Evolutionary conservation across 495 filamentous ascomycete species (phyloP), one percentile per base, ranked within the genome.

Genomic region (Arthonia radiata): DNA sequence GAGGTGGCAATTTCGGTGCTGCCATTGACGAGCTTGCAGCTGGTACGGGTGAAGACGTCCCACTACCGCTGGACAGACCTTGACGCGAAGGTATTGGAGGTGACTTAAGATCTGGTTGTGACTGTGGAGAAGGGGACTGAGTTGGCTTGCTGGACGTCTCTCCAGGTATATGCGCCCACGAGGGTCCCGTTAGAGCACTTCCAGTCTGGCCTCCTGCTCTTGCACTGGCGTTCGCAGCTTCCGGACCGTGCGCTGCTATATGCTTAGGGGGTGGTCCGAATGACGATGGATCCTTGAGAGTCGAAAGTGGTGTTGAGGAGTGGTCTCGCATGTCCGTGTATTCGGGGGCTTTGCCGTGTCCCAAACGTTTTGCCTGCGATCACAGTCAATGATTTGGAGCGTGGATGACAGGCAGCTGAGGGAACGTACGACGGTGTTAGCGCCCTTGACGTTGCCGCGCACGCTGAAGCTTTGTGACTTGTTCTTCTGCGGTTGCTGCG

Each of bases 231-330:
- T 53, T 10, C 5, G 30, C 37, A 6, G 60, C 55, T 4, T 48
- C 47, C 2, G 47, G 48, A 10, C 60, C 55, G 40, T 67, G 52
- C 33, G 57, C 64, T 23, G 57, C 59, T 38, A 58, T 44, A 34
- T 64, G 59, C 35, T 71, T 90, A 3, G 83, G 83, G 13, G 83
- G 83, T 18, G 83, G 78, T 2, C 63, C 79, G 44, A 97, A 93
- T 8, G 69, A 59, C 0, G 64, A 43, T 2, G 86, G 83, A 44
- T 97, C 86, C 39, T 71, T 70, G 12, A 97, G 56, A 2, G 71
- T 56, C 3, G 67, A 60, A n/a, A 90, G 44, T 2, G 86, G 83
- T 4, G 55, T 52, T 11, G 78, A 64, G 35, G 61, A 50, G 39
- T 72, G 58, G 3, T 58, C 44, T 32, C 37, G 38, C 34, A 34